phyloP scores from a whole-genome alignment of 306 rosid genomes.

The Rosa chinensis region DNA sequence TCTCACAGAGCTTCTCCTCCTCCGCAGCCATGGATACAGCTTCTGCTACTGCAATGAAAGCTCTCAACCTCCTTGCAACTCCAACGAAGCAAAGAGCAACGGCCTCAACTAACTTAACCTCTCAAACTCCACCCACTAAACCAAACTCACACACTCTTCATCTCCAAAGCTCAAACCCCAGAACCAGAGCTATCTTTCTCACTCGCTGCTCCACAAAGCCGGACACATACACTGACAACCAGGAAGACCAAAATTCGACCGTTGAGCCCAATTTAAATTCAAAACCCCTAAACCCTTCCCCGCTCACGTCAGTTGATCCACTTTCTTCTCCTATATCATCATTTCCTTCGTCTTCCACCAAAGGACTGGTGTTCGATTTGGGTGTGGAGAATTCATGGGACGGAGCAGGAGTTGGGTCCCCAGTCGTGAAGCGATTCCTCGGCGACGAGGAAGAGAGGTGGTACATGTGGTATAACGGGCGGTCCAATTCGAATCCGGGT shows the following conservation, averaged over 20 bases:
- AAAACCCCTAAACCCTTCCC: conserved; percentile 19
- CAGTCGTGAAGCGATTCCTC: conserved; percentile 71
- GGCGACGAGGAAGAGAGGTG: conserved; percentile 81
- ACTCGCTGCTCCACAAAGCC: conserved; percentile 64
- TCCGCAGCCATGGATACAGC: conserved; percentile 45
- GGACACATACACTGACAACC: conserved; percentile 43
- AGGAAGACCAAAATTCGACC: conserved; percentile 33
- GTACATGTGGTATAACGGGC: conserved; percentile 86
- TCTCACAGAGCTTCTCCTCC: conserved; percentile 1
- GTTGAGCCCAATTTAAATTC: conserved; percentile 33
- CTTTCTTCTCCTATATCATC: conserved; percentile 29
- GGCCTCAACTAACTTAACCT: conserved; percentile 34
- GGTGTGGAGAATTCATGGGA: conserved; percentile 63
- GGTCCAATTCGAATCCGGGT: conserved; percentile 41
- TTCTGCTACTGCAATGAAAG: conserved; percentile 36
- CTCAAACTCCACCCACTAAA: conserved; percentile 38
- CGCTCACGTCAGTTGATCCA: conserved; percentile 19
- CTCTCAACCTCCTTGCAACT: conserved; percentile 29
- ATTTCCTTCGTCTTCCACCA: conserved; percentile 26
- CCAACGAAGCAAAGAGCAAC: conserved; percentile 30
- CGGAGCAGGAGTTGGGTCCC: conserved; percentile 62
- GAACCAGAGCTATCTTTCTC: conserved; percentile 36
- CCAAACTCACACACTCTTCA: conserved; percentile 25
- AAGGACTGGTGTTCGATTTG: conserved; percentile 68
- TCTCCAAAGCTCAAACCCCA: conserved; percentile 22